These are phyloP conservation scores for Camillea tinctor DNA, from an alignment of 2,329 filamentous ascomycete species.

Conservation along the genomic window DNA sequence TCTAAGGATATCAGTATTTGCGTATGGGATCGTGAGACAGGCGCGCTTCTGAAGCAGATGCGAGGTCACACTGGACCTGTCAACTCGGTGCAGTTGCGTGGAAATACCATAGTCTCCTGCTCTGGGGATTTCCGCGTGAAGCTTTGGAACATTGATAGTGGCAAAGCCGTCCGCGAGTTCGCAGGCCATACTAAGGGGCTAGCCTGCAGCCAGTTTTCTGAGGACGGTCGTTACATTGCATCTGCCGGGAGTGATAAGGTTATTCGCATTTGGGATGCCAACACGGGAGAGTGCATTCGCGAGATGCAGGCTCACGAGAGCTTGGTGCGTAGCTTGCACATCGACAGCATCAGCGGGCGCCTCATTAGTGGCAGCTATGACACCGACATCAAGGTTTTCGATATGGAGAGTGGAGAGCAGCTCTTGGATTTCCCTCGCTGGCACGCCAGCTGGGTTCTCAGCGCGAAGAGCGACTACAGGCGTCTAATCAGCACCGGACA, in stretches of 20 bases:
- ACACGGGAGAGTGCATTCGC: conserved; percentile 79
- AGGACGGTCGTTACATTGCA: conserved; percentile 90
- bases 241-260: conserved; percentile 94
- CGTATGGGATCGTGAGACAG: conserved; percentile 86
- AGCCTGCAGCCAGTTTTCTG: conserved; percentile 92
- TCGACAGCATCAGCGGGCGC: conserved; percentile 82
- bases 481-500: conserved; percentile 94
- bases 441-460: conserved; percentile 96
- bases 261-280: conserved; percentile 94
- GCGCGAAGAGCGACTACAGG: conserved; percentile 92
- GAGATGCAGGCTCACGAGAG: conserved; percentile 81
- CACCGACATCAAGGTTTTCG: conserved; percentile 91
- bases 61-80: conserved; percentile 87
- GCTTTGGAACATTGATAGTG: conserved; percentile 91
- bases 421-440: conserved; percentile 87
- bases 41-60: conserved; percentile 72
- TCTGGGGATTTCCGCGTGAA: conserved; percentile 92
- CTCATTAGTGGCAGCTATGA: conserved; percentile 94
- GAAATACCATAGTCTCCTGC: conserved; percentile 88
- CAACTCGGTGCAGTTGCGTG: conserved; percentile 93
- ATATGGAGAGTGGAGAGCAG: conserved; percentile 75
- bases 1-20: conserved; percentile 94
- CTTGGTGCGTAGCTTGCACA: conserved; percentile 84
- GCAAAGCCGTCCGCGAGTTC: conserved; percentile 87
- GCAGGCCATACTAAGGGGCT: conserved; percentile 87